These are phyloP conservation scores for Mucor sp. DNA, from an alignment of 371 early-diverging fungal species.

Conservation along the genomic window DNA sequence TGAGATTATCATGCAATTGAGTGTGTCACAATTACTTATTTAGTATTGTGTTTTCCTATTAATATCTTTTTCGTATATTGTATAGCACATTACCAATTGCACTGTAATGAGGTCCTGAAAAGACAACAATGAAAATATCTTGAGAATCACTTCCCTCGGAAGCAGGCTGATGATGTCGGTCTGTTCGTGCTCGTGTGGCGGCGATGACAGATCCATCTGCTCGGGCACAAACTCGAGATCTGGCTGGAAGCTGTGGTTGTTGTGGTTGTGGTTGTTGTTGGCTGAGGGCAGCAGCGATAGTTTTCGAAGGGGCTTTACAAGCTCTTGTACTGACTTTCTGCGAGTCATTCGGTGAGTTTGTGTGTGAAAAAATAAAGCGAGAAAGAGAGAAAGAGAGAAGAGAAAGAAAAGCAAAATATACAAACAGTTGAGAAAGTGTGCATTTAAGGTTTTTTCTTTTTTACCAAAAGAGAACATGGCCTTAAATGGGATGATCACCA, in stretches of 20 bases:
- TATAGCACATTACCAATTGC: slow-evolving; percentile 34
- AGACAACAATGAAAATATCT: slow-evolving; percentile 33
- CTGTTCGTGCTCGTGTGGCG: slow-evolving; percentile 8
- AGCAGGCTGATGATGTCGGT: slow-evolving; percentile 30
- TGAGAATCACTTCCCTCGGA: slow-evolving; percentile 38
- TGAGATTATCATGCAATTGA: background rate
- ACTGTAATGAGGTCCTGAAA: slow-evolving; percentile 41
- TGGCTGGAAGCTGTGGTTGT: background rate
- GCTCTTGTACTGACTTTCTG: slow-evolving; percentile 37
- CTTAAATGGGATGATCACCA: slow-evolving; percentile 13
- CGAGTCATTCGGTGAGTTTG: slow-evolving; percentile 26
- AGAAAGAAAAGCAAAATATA: slow-evolving; percentile 1
- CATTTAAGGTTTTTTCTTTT: background rate
- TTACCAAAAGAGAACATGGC: background rate
- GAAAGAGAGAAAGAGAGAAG: slow-evolving; percentile 13
- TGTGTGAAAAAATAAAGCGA: background rate
- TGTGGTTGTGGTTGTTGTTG: background rate
- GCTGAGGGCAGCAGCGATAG: slow-evolving; percentile 23
- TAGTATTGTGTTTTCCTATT: background rate
- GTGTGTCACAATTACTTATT: background rate
- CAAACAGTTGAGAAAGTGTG: slow-evolving; percentile 10
- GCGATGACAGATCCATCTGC: background rate
- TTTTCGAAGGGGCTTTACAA: slow-evolving; percentile 40
- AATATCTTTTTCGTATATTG: background rate
- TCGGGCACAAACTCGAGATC: slow-evolving; percentile 17